These are phyloP conservation scores for Oryza coarctata DNA, from an alignment of 176 grass and related monocot species.

Conservation along the genomic window DNA sequence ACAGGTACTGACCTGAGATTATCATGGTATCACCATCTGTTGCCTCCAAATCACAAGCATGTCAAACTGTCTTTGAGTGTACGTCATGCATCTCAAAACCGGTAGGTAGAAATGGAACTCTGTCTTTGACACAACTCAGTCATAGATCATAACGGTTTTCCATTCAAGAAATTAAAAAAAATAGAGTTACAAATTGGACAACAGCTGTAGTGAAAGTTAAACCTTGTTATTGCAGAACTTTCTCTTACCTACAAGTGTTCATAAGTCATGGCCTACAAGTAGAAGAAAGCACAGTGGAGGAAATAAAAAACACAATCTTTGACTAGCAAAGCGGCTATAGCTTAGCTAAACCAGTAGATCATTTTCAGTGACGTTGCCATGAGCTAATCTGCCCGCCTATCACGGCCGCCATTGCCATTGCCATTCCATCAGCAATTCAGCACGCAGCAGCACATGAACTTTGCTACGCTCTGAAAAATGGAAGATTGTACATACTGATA, in stretches of 20 bases:
- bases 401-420: constrained; percentile 15
- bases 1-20: neutral
- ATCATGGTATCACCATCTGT: neutral
- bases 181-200: neutral
- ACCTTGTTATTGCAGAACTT: neutral
- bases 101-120: constrained; percentile 27
- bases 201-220: constrained; percentile 17
- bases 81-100: neutral
- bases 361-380: neutral
- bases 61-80: constrained; percentile 11
- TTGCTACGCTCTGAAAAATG: neutral
- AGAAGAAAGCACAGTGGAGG: neutral
- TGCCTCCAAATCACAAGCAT: constrained; percentile 17
- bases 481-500: neutral
- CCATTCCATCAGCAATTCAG: neutral
- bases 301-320: neutral
- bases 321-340: neutral
- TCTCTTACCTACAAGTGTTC: neutral
- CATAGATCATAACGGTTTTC: neutral
- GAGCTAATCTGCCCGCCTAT: constrained; percentile 34
- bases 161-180: neutral
- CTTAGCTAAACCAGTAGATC: neutral
- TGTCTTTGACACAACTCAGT: constrained; percentile 10
- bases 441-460: neutral
- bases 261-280: neutral